Percentiles rank a stretch among this genome's conserved stretches.
These are phyloP conservation scores for Gastrolobium villosum DNA, from an alignment of 306 rosid species.

Conservation along the genomic window DNA sequence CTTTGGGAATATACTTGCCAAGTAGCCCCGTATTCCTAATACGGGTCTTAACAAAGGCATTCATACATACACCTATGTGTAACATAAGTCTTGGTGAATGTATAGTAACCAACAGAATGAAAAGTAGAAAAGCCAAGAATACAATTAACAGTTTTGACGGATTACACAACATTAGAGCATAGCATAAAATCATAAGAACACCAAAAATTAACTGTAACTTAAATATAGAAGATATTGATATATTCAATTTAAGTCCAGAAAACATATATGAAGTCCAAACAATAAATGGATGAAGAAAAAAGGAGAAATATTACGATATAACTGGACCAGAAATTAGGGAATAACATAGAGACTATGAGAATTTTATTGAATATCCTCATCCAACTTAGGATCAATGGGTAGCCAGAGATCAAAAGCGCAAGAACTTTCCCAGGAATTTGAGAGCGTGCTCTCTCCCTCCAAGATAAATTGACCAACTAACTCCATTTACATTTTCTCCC, in stretches of 20 bases:
- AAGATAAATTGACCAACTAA: no score
- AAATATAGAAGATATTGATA: slow-evolving; percentile 19
- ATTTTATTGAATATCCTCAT: no score
- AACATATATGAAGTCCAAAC: background rate
- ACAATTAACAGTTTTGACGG: slow-evolving; percentile 15
- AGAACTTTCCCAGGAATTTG: no score
- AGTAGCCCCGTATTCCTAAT: no score
- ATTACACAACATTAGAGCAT: slow-evolving; percentile 21
- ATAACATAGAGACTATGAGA: no score
- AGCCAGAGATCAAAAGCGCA: no score
- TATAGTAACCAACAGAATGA: slow-evolving; percentile 7
- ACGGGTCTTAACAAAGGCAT: background rate
- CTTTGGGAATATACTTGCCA: no score
- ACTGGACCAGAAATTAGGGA: no score
- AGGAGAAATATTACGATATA: background rate
- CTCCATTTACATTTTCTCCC: no score
- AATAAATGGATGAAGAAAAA: slow-evolving; percentile 12
- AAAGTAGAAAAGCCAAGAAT: slow-evolving; percentile 17
- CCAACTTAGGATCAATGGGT: no score
- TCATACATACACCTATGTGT: background rate
- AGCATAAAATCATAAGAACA: slow-evolving; percentile 2
- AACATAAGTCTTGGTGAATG: slow-evolving; percentile 23
- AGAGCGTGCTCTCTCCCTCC: no score
- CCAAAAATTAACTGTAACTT: background rate
- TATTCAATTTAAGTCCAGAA: slow-evolving; percentile 22